Evolutionary conservation across 352 stramenopile species (phyloP).

Genomic region (Thalassiosira hispida): DNA sequence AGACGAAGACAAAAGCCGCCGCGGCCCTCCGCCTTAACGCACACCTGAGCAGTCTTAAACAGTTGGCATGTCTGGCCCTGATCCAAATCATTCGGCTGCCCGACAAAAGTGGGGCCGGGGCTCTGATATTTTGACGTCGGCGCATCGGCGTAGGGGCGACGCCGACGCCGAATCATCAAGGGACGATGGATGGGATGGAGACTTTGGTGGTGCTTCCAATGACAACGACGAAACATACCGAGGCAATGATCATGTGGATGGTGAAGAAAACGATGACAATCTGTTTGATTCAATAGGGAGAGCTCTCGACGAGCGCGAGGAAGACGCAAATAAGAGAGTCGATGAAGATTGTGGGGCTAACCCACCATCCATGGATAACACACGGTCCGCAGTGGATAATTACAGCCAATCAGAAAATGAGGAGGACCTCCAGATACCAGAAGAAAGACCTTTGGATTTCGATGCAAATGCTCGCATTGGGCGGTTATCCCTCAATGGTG

Average conservation of each 20-base stretch:
- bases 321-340: background rate
- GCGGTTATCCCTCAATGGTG: too few species aligned
- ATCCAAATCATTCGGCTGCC: background rate
- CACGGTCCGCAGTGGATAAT: too few species aligned
- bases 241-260: background rate
- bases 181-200: background rate
- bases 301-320: conserved; percentile 16
- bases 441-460: too few species aligned
- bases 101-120: conserved; percentile 9
- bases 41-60: too few species aligned
- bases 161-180: background rate
- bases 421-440: too few species aligned
- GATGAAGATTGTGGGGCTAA: background rate
- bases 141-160: background rate
- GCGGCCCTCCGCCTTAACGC: too few species aligned
- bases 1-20: too few species aligned
- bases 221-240: background rate
- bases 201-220: background rate
- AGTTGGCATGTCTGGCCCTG: background rate
- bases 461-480: too few species aligned
- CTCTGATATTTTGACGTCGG: conserved; percentile 11
- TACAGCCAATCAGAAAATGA: too few species aligned
- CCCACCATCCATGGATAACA: too few species aligned
- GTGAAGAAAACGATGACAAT: conserved; percentile 22
- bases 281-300: conserved; percentile 46